These are phyloP conservation scores for Zygosaccharomyces siamensis DNA, from an alignment of 805 yeast species.

Conservation along the genomic window DNA sequence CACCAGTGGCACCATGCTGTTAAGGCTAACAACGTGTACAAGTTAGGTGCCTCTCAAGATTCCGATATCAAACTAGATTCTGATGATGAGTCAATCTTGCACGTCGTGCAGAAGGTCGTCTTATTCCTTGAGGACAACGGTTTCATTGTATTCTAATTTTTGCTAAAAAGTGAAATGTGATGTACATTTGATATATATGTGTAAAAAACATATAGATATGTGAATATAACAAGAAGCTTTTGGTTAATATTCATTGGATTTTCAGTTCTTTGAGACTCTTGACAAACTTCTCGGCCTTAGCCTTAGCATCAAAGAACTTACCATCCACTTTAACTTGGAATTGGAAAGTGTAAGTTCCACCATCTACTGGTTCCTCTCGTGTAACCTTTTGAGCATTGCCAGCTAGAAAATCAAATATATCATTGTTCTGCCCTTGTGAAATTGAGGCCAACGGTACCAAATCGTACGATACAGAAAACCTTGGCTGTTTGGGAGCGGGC, in stretches of 20 bases:
- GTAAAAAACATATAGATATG: background rate
- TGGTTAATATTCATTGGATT: constrained; percentile 4
- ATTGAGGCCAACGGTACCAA: constrained; percentile 15
- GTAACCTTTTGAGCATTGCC: constrained; percentile 4
- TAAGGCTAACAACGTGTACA: constrained; percentile 37
- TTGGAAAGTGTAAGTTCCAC: constrained; percentile 18
- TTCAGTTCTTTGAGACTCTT: constrained; percentile 20
- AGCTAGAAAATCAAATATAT: constrained; percentile 29
- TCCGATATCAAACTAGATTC: constrained; percentile 57
- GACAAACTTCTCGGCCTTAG: constrained; percentile 26
- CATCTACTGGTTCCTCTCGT: background rate
- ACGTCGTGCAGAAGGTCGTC: constrained; percentile 71
- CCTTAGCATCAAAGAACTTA: constrained; percentile 22
- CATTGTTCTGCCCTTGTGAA: constrained; percentile 11
- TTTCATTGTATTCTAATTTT: constrained; percentile 51
- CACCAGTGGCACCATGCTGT: constrained; percentile 18
- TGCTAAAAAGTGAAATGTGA: background rate
- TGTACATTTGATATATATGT: background rate
- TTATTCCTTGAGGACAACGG: constrained; percentile 76
- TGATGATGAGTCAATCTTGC: constrained; percentile 52
- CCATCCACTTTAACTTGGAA: constrained; percentile 22
- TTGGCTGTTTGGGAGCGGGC: constrained; percentile 32
- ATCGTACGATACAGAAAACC: constrained; percentile 25
- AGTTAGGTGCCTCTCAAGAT: constrained; percentile 43
- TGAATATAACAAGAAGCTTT: background rate